Evolutionary conservation across 2,329 filamentous ascomycete genomes (phyloP), one percentile per base, ranked within the genome.

Genomic region (Sporothrix brasiliensis): DNA sequence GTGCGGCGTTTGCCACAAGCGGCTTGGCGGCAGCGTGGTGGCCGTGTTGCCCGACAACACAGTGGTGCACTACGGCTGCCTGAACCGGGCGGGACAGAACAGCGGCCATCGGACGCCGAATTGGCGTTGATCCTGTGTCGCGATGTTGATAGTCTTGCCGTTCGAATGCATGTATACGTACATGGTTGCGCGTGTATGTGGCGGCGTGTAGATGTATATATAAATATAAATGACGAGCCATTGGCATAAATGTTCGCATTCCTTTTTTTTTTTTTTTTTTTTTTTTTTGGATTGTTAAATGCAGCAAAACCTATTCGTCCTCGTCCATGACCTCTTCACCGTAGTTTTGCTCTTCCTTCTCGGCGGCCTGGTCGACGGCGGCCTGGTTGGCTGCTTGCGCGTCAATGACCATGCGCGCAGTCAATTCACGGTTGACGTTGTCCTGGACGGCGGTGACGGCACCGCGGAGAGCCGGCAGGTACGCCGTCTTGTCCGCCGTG

Each of bases 1-100:
- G 69, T 99, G 95, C 78, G 90, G 91, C 14, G 92, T 97, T 19
- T 99, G 95, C 78, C 91, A 97, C 79, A 98, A 97, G 84, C 85
- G 95, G 74, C 87, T 99, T 74, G 94, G 94, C 1, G 91, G 93
- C 1, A 97, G 92, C 79, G 95, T 97, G 79, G 94, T 97, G 21
- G 90, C 94, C 53, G 94, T 97, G 14, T 86, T 95, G 80, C 92
- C 94, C 7, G 92, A 97, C 81, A 93, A 89, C 78, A 86, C 84
- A 34, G 91, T 93, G 19, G 90, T 95, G 72, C 92, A 95, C 83
- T 92, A 94, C 77, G 92, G 91, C 34, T 95, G 92, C 81, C 83
- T 92, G 75, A 88, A 80, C 72, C 81, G 82, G 73, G 82, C 80
- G n/a, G 79, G 77, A 70, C 79, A 80, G 71, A 80, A 72, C 75